These are phyloP conservation scores for Eimeria zaria DNA, from an alignment of 169 alveolate genomes.

Conservation along the genomic window DNA sequence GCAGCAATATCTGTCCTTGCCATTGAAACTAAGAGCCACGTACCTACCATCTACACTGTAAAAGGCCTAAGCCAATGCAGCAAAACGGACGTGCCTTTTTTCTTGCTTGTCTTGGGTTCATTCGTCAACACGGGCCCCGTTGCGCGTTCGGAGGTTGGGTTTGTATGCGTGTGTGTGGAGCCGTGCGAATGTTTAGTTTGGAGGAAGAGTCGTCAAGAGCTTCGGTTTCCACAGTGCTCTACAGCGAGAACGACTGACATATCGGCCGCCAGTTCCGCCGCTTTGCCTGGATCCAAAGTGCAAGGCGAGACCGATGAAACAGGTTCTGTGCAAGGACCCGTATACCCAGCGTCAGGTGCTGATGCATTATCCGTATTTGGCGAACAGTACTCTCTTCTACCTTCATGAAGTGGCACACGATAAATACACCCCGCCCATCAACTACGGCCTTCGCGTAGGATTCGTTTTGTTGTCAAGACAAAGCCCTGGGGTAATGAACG, in stretches of 20 bases:
- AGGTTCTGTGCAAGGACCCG: constrained; percentile 92
- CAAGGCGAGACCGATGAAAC: constrained; percentile 87
- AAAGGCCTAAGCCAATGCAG: not conserved
- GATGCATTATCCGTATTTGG: constrained; percentile 93
- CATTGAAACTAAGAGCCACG: not conserved
- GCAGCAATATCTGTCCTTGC: not conserved
- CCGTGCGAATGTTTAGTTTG: not conserved
- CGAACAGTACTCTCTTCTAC: constrained; percentile 70
- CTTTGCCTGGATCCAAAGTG: constrained; percentile 82
- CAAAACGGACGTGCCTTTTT: not conserved
- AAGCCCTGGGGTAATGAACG: constrained; percentile 99
- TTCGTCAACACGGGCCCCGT: not conserved
- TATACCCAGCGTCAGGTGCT: constrained; percentile 94
- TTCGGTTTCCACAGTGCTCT: constrained; percentile 64
- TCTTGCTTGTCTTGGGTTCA: not conserved
- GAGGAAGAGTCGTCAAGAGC: constrained; percentile 76
- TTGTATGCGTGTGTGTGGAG: not conserved
- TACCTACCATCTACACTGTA: not conserved
- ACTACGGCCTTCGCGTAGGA: constrained; percentile 92
- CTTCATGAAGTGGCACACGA: constrained; percentile 82
- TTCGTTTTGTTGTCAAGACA: constrained; percentile 97
- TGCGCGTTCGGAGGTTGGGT: not conserved
- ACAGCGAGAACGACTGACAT: constrained; percentile 78
- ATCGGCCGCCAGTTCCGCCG: constrained; percentile 75
- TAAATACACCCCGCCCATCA: constrained; percentile 82